Conservation (phyloP, 768 basidiomycete species). For the Pulveroboletus sp. region DNA sequence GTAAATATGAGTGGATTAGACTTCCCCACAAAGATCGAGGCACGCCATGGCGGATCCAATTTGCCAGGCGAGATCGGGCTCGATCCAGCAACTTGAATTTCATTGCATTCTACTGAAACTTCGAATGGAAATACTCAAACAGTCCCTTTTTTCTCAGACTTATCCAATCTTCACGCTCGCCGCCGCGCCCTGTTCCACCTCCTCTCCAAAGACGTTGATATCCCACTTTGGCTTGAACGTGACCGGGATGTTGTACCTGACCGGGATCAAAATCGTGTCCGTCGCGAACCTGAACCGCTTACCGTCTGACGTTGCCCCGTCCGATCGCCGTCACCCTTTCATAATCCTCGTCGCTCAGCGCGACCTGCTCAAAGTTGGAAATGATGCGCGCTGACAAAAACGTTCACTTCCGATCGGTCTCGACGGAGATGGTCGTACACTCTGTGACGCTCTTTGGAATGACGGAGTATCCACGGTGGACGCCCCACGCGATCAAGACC, state of each 20-base stretch:
- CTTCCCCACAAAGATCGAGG: constrained; percentile 24
- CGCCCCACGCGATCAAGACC: constrained; percentile 80
- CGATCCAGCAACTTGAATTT: neutral
- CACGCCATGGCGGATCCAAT: neutral
- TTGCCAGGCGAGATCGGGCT: too few relatives aligned
- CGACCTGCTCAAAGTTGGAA: constrained; percentile 76
- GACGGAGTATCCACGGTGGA: constrained; percentile 69
- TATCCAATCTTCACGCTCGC: constrained; percentile 33
- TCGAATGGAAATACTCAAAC: too few relatives aligned
- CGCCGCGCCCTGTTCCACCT: constrained; percentile 43
- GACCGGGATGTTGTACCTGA: constrained; percentile 56
- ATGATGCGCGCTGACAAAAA: constrained; percentile 49
- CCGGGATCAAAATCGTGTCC: neutral
- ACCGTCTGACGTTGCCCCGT: constrained; percentile 35
- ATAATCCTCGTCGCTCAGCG: constrained; percentile 63
- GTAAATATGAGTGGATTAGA: constrained; percentile 8
- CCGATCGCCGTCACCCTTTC: constrained; percentile 45
- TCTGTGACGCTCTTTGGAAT: constrained; percentile 81
- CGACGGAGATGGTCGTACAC: constrained; percentile 27
- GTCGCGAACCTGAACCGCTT: neutral
- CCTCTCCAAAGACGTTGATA: constrained; percentile 68
- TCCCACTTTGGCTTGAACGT: constrained; percentile 62
- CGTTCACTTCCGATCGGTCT: neutral
- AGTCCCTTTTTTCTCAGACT: constrained; percentile 14
- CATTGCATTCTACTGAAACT: too few relatives aligned